phyloP scores from a whole-genome alignment of 805 yeast species.

The Pichia ethanolica region DNA sequence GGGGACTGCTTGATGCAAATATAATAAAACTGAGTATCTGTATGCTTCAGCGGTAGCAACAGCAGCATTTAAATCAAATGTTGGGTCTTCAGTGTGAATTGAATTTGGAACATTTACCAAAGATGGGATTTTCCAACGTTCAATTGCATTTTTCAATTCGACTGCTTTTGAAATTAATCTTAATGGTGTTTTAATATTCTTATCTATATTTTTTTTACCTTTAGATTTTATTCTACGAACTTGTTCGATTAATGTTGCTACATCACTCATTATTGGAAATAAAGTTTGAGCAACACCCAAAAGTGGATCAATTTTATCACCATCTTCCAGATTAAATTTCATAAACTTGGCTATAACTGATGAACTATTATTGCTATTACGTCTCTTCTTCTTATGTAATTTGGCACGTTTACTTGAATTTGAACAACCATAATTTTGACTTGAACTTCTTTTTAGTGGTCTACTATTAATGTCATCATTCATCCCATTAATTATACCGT shows the following conservation, averaged over 20 bases:
- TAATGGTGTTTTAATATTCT: slow-evolving; percentile 31
- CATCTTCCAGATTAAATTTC: slow-evolving; percentile 27
- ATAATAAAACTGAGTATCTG: slow-evolving; percentile 49
- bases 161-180: slow-evolving; percentile 47
- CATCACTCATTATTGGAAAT: slow-evolving; percentile 58
- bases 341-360: slow-evolving; percentile 35
- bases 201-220: neutral
- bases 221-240: slow-evolving; percentile 31
- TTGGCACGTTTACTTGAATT: too few species aligned
- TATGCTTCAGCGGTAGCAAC: slow-evolving; percentile 68
- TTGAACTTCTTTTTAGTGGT: neutral
- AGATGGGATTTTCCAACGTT: slow-evolving; percentile 47
- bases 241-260: slow-evolving; percentile 46
- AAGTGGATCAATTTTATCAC: slow-evolving; percentile 49
- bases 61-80: slow-evolving; percentile 52
- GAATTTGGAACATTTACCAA: slow-evolving; percentile 23
- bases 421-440: neutral
- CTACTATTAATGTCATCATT: neutral
- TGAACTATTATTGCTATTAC: slow-evolving; percentile 13
- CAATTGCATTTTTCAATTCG: slow-evolving; percentile 43
- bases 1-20: slow-evolving; percentile 65
- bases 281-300: slow-evolving; percentile 61
- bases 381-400: slow-evolving; percentile 1
- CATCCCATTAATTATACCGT: neutral
- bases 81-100: slow-evolving; percentile 32